These are phyloP conservation scores for Paramecium primaurelia DNA, from an alignment of 73 alveolate genomes.

Conservation along the genomic window DNA sequence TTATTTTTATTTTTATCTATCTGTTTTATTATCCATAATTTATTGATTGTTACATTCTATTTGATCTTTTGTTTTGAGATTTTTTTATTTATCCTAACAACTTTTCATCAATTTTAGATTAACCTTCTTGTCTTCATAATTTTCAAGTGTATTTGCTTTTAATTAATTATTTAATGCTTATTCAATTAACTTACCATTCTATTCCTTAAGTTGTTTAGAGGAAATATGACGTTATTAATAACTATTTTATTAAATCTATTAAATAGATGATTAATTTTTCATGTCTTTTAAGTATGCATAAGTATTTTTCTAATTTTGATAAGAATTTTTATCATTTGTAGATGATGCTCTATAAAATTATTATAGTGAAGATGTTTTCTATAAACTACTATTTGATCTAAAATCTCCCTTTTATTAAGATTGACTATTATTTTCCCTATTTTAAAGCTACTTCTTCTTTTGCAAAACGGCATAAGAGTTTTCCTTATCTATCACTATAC, in stretches of 20 bases:
- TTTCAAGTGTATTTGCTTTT: neutral
- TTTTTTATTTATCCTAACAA: constrained; percentile 2
- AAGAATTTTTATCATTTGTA: neutral
- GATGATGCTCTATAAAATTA: neutral
- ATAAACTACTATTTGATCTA: neutral
- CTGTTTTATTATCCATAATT: neutral
- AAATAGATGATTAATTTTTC: neutral
- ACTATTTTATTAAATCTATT: neutral
- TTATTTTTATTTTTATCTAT: neutral
- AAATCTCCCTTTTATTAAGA: neutral
- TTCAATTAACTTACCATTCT: neutral
- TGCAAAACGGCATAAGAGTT: constrained; percentile 18
- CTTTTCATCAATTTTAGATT: neutral
- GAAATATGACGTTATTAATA: neutral
- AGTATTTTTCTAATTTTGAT: neutral
- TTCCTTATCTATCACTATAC: neutral
- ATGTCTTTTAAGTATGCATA: neutral
- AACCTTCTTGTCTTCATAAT: neutral
- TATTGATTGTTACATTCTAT: neutral
- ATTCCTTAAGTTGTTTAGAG: neutral
- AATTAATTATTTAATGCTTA: neutral
- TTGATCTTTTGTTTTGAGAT: neutral
- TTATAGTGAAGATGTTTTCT: neutral
- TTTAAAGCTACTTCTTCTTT: neutral
- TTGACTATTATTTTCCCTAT: neutral